Percentiles rank a stretch among this genome's conserved stretches.
These are phyloP conservation scores for Microstroma glucosiphilum DNA, from an alignment of 1,284 basidiomycete species.

Conservation along the genomic window DNA sequence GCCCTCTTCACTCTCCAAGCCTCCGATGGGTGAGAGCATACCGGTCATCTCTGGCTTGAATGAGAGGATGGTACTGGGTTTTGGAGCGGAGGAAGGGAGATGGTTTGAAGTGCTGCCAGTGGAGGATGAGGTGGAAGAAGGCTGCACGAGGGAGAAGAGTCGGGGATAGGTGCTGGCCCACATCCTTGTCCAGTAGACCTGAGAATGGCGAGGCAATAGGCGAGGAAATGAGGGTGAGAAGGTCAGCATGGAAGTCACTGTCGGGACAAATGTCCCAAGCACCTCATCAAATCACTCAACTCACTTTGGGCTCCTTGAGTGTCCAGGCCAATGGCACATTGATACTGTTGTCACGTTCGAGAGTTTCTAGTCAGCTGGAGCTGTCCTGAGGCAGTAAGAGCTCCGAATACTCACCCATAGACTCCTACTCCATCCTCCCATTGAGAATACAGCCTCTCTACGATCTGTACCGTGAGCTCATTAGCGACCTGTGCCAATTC, in stretches of 20 bases:
- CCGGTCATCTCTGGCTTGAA: slow-evolving; percentile 42
- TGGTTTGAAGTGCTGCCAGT: slow-evolving; percentile 12
- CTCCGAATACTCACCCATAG: slow-evolving; percentile 20
- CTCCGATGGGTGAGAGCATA: slow-evolving; percentile 28
- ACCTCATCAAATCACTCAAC: neutral
- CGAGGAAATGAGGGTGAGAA: too few species aligned
- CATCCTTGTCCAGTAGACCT: slow-evolving; percentile 40
- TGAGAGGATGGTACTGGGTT: slow-evolving; percentile 24
- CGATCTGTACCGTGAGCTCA: slow-evolving; percentile 21
- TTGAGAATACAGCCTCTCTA: slow-evolving; percentile 29
- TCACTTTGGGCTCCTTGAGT: slow-evolving; percentile 22
- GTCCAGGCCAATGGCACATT: slow-evolving; percentile 46
- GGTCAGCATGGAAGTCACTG: neutral
- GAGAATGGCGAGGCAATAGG: neutral
- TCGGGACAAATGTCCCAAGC: neutral
- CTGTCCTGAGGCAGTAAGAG: neutral
- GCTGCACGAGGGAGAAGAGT: slow-evolving; percentile 10
- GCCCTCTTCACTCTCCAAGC: slow-evolving; percentile 8
- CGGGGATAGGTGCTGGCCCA: slow-evolving; percentile 40
- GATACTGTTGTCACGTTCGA: slow-evolving; percentile 13
- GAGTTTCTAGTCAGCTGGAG: neutral
- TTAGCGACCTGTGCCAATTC: slow-evolving; percentile 22
- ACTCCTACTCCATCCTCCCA: slow-evolving; percentile 37
- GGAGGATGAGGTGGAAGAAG: neutral
- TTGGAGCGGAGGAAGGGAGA: slow-evolving; percentile 19